A percentile compares a stretch with the other conserved stretches of the same genome.
phyloP scores from a whole-genome alignment of 805 yeast genomes.

The Nakazawaea anatomiae region DNA sequence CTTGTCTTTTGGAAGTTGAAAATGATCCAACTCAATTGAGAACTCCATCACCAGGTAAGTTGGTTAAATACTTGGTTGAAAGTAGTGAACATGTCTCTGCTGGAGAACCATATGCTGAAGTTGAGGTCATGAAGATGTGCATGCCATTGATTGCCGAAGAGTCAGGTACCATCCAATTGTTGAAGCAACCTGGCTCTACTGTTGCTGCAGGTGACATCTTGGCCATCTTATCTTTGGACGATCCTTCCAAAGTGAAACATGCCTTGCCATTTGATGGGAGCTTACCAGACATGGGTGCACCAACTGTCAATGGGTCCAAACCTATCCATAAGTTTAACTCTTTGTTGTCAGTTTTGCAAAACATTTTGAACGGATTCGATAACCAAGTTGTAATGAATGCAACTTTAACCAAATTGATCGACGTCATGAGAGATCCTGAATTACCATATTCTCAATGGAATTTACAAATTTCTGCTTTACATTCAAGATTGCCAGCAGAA shows the following conservation, averaged over 20 bases:
- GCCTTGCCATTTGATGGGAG: constrained; percentile 95
- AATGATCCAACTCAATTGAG: constrained; percentile 98
- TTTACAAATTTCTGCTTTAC: constrained; percentile 80
- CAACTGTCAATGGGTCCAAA: constrained; percentile 76
- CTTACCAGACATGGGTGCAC: constrained; percentile 82
- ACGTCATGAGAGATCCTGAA: constrained; percentile 68
- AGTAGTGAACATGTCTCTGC: constrained; percentile 88
- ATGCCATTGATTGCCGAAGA: constrained; percentile 96
- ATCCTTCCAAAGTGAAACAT: constrained; percentile 94
- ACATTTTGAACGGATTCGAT: constrained; percentile 87
- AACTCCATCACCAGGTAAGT: constrained; percentile 98
- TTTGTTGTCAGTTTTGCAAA: constrained; percentile 54
- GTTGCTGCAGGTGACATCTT: constrained; percentile 94
- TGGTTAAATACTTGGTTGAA: constrained; percentile 89
- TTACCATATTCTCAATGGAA: constrained; percentile 94
- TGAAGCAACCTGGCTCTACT: constrained; percentile 98
- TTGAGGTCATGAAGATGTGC: constrained; percentile 99
- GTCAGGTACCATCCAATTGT: constrained; percentile 84
- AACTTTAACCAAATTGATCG: constrained; percentile 67
- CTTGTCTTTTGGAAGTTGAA: constrained; percentile 90
- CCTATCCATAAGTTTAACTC: constrained; percentile 69
- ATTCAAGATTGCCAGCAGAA: constrained; percentile 78
- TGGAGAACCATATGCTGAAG: constrained; percentile 96
- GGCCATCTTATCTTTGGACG: constrained; percentile 91
- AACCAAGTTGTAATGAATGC: constrained; percentile 91